These are phyloP conservation scores for Sugiyamaella sp. DNA, from an alignment of 1,139 yeast genomes.

Conservation along the genomic window DNA sequence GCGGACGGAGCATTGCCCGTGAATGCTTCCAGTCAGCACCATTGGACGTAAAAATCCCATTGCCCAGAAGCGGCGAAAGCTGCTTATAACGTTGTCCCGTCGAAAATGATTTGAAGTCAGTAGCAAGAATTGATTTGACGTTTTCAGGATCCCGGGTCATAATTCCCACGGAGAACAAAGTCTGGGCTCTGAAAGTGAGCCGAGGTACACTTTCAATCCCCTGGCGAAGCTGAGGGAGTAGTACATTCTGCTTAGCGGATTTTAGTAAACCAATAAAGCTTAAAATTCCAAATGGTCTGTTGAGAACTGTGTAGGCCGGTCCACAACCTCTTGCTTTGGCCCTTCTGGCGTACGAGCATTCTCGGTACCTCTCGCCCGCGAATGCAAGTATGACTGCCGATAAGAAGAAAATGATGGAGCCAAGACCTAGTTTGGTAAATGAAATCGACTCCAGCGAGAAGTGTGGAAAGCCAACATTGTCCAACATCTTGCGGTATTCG, in stretches of 20 bases:
- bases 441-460: background rate
- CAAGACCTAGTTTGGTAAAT: background rate
- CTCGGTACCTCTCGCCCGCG: slow-evolving; percentile 2
- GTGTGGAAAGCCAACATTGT: background rate
- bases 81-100: slow-evolving; percentile 52
- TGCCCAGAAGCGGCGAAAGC: slow-evolving; percentile 53
- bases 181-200: slow-evolving; percentile 23
- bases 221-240: slow-evolving; percentile 14
- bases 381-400: background rate
- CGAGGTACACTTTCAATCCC: slow-evolving; percentile 7
- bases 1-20: slow-evolving; percentile 60
- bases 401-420: background rate
- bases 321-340: slow-evolving; percentile 1
- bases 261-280: slow-evolving; percentile 14
- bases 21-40: slow-evolving; percentile 62
- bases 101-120: slow-evolving; percentile 53
- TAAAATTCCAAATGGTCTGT: slow-evolving; percentile 27
- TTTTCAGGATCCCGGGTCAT: slow-evolving; percentile 54
- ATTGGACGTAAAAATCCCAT: slow-evolving; percentile 60
- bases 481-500: slow-evolving; percentile 8
- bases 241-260: slow-evolving; percentile 15
- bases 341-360: background rate
- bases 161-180: slow-evolving; percentile 27
- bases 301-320: background rate
- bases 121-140: slow-evolving; percentile 31